Conservation (phyloP, 2,329 filamentous ascomycete genomes). For the Mollisiaceae sp. region DNA sequence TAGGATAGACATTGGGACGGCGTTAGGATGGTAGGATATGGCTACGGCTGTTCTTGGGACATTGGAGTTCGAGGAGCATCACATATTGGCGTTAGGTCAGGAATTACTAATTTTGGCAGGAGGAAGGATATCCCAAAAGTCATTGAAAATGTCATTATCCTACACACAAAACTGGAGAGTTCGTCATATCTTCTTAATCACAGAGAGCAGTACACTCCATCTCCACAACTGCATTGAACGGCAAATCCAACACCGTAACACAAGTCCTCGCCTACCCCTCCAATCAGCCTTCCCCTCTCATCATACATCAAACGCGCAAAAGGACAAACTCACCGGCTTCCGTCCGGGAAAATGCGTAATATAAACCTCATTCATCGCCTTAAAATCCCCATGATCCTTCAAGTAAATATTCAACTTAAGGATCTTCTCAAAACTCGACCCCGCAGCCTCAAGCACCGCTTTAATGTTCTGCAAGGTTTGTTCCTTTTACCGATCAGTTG, state of each 20-base stretch:
- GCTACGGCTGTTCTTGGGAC: not conserved
- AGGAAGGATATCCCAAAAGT: not conserved
- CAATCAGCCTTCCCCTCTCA: not conserved
- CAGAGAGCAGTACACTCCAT: constrained; percentile 22
- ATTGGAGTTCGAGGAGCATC: not conserved
- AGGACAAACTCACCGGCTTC: not conserved
- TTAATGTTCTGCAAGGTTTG: not conserved
- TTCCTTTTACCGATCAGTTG: not conserved
- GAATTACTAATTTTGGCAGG: not conserved
- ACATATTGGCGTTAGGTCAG: not conserved
- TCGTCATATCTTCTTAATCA: not conserved
- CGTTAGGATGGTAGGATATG: not conserved
- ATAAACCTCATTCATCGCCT: constrained; percentile 1
- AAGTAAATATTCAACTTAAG: constrained; percentile 8
- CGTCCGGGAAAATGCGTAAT: not conserved
- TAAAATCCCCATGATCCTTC: constrained; percentile 4
- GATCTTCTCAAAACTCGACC: constrained; percentile 9
- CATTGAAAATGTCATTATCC: not conserved
- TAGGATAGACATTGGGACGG: not conserved
- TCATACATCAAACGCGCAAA: not conserved
- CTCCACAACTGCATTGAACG: constrained; percentile 21
- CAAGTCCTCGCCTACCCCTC: constrained; percentile 17
- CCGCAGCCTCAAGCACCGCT: not conserved
- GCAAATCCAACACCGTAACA: constrained; percentile 20
- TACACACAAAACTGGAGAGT: not conserved